A percentile compares a stretch with the other conserved stretches of the same genome.
Evolutionary conservation across 2,329 filamentous ascomycete genomes (phyloP).

Genomic region (Calonectria pseudoreteaudii): DNA sequence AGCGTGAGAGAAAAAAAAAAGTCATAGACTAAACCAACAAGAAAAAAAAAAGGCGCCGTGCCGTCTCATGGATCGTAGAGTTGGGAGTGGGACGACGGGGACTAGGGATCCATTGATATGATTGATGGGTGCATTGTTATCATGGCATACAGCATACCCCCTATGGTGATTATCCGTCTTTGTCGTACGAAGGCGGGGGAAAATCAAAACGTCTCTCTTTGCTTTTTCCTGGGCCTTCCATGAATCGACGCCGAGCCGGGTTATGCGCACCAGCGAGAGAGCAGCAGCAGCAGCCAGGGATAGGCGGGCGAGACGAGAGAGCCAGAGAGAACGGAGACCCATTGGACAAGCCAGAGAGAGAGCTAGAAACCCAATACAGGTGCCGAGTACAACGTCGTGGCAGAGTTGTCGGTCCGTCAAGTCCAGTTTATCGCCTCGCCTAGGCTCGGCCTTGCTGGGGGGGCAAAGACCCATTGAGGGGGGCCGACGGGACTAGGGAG

Average conservation of each 20-base stretch:
- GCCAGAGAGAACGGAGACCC: background rate
- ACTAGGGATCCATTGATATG: conserved; percentile 6
- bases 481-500: background rate
- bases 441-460: conserved; percentile 14
- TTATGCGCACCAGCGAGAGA: conserved; percentile 11
- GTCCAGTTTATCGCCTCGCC: background rate
- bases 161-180: conserved; percentile 1
- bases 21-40: background rate
- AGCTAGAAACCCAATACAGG: background rate
- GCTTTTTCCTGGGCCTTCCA: background rate
- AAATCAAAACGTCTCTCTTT: background rate
- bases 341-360: background rate
- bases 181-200: conserved; percentile 6
- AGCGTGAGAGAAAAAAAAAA: background rate
- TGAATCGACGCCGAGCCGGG: background rate
- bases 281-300: background rate
- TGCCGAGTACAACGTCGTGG: conserved; percentile 2
- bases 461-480: background rate
- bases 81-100: conserved; percentile 11
- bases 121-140: conserved; percentile 14
- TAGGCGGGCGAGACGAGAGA: background rate
- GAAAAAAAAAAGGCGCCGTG: background rate
- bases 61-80: background rate
- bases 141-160: conserved; percentile 4
- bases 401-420: conserved; percentile 2